These are phyloP conservation scores for Ulota crispa DNA, from an alignment of 225 moss, liverwort and hornwort genomes.

Conservation along the genomic window DNA sequence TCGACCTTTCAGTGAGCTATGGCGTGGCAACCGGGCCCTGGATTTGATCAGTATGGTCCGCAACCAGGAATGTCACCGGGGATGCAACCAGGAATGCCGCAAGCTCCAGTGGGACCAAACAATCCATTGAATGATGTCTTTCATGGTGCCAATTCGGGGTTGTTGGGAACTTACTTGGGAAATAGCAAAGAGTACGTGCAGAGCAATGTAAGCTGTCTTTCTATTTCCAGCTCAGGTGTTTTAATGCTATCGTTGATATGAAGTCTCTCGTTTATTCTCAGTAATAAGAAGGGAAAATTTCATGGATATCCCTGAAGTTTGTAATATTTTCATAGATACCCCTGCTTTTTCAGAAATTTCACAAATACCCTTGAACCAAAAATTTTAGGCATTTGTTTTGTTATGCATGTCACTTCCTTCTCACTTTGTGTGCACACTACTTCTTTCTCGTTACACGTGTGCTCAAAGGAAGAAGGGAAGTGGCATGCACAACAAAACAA, in stretches of 20 bases:
- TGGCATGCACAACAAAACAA: too few species aligned
- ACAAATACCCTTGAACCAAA: too few species aligned
- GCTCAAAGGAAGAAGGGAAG: too few species aligned
- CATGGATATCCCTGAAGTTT: too few species aligned
- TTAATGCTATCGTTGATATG: background rate
- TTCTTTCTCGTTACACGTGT: too few species aligned
- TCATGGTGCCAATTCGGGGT: conserved; percentile 75
- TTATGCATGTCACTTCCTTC: too few species aligned
- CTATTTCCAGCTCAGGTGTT: background rate
- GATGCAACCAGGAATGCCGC: conserved; percentile 45
- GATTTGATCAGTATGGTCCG: conserved; percentile 41
- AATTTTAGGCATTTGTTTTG: too few species aligned
- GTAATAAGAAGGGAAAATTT: background rate
- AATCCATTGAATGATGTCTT: conserved; percentile 80
- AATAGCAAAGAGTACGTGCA: conserved; percentile 93
- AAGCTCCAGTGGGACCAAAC: conserved; percentile 48
- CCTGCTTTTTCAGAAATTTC: too few species aligned
- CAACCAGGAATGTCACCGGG: conserved; percentile 38
- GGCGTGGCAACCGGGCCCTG: conserved; percentile 50
- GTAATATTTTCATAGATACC: too few species aligned
- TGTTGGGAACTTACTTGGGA: conserved; percentile 75
- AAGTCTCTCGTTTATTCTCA: background rate
- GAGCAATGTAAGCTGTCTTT: conserved; percentile 75
- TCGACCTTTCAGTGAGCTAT: conserved; percentile 19
- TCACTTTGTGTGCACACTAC: too few species aligned